Percentiles rank a stretch among this genome's conserved stretches.
Evolutionary conservation across 305 asterid genomes (phyloP).

Genomic region (Fraxinus paxiana): DNA sequence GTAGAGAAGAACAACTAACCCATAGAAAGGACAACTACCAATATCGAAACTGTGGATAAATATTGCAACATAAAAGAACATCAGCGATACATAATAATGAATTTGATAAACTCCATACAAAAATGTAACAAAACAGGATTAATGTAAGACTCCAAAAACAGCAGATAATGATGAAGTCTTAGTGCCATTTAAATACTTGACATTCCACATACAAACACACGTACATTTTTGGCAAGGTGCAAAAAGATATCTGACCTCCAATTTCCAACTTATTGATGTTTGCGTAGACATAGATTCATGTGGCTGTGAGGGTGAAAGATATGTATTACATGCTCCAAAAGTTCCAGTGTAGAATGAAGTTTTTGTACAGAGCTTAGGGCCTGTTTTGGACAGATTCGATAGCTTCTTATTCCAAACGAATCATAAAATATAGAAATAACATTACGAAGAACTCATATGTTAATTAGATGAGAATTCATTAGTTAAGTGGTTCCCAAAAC

Average conservation of each 20-base stretch:
- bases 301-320: neutral
- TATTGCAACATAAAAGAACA: neutral
- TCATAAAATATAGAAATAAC: neutral
- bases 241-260: neutral
- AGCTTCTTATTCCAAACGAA: neutral
- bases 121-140: neutral
- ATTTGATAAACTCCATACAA: neutral
- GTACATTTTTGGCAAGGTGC: neutral
- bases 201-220: neutral
- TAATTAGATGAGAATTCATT: neutral
- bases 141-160: neutral
- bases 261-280: neutral
- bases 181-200: neutral
- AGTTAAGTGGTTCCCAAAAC: neutral
- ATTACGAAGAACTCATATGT: neutral
- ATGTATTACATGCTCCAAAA: neutral
- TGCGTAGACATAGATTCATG: neutral
- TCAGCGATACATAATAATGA: neutral
- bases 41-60: neutral
- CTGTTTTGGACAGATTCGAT: neutral
- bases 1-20: neutral
- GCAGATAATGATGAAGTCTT: neutral
- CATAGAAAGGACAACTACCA: neutral
- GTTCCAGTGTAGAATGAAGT: neutral
- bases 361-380: neutral